These are phyloP conservation scores for Mortierella alpina DNA, from an alignment of 192 early-diverging fungal species.

Conservation along the genomic window DNA sequence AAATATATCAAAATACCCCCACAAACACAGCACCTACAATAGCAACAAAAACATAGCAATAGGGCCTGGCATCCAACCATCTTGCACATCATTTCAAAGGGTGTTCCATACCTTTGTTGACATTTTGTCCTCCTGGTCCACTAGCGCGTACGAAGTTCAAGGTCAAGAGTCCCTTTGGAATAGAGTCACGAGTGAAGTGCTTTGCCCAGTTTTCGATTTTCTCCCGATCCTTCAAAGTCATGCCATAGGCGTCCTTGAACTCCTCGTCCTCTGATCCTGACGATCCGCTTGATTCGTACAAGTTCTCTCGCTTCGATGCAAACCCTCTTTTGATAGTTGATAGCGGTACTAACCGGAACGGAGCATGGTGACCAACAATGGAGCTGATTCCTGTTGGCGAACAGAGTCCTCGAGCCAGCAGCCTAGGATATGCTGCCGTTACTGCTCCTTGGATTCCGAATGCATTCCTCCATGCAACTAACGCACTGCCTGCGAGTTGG, in stretches of 20 bases:
- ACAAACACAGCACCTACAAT: background rate
- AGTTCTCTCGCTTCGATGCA: slow-evolving; percentile 11
- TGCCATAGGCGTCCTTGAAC: slow-evolving; percentile 39
- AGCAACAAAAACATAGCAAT: background rate
- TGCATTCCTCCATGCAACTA: too few relatives aligned
- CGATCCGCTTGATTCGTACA: background rate
- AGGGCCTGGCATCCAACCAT: background rate
- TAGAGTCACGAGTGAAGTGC: slow-evolving; percentile 63
- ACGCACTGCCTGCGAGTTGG: too few relatives aligned
- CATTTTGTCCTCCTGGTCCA: slow-evolving; percentile 93
- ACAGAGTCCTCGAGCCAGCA: too few relatives aligned
- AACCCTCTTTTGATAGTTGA: background rate
- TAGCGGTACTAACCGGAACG: too few relatives aligned
- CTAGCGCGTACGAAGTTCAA: slow-evolving; percentile 76
- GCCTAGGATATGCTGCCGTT: too few relatives aligned
- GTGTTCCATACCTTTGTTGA: slow-evolving; percentile 81
- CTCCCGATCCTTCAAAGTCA: slow-evolving; percentile 47
- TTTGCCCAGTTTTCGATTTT: slow-evolving; percentile 58
- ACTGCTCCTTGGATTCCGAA: too few relatives aligned
- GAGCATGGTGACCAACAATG: too few relatives aligned
- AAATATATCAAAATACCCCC: background rate
- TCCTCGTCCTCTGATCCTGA: slow-evolving; percentile 19
- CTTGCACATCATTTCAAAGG: background rate
- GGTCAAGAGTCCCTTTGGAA: slow-evolving; percentile 70
- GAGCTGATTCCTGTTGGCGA: too few relatives aligned